phyloP scores from a whole-genome alignment of 75 land plant species.

The Ceratopteris richardii region DNA sequence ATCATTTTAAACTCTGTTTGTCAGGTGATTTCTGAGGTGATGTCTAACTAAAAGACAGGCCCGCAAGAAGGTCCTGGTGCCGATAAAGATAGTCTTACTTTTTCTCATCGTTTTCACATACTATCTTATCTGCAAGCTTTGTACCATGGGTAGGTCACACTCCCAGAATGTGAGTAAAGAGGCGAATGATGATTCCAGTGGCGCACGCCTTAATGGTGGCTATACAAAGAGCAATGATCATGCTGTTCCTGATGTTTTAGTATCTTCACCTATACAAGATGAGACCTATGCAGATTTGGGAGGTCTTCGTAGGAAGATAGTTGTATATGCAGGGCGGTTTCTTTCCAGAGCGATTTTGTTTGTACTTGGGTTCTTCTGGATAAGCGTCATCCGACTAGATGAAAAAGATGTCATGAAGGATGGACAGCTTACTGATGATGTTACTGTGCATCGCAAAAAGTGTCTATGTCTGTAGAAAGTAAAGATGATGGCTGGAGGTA shows the following conservation, averaged over 20 bases:
- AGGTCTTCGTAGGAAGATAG: constrained; percentile 60
- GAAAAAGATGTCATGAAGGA: no score
- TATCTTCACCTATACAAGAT: constrained; percentile 14
- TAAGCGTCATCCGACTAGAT: constrained; percentile 22
- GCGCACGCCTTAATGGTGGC: background rate
- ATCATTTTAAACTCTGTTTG: no score
- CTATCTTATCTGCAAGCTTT: constrained; percentile 71
- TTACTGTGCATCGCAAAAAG: no score
- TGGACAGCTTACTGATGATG: no score
- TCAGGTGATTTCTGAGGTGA: no score
- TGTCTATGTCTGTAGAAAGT: no score
- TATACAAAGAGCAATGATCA: background rate
- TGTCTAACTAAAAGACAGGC: no score
- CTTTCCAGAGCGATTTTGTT: constrained; percentile 69
- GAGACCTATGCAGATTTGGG: constrained; percentile 70
- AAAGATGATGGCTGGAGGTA: no score
- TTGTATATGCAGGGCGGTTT: constrained; percentile 55
- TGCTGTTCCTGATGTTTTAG: background rate
- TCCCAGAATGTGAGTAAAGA: constrained; percentile 28
- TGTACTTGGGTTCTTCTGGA: constrained; percentile 77
- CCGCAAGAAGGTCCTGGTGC: constrained; percentile 56
- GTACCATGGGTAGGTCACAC: constrained; percentile 50
- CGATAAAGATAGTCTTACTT: constrained; percentile 43
- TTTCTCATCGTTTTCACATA: constrained; percentile 47
- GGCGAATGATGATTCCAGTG: constrained; percentile 14